Percentiles rank a stretch among this genome's conserved stretches.
phyloP scores from a whole-genome alignment of 495 filamentous ascomycete species.

The Pseudomonodictys pantanalensis region DNA sequence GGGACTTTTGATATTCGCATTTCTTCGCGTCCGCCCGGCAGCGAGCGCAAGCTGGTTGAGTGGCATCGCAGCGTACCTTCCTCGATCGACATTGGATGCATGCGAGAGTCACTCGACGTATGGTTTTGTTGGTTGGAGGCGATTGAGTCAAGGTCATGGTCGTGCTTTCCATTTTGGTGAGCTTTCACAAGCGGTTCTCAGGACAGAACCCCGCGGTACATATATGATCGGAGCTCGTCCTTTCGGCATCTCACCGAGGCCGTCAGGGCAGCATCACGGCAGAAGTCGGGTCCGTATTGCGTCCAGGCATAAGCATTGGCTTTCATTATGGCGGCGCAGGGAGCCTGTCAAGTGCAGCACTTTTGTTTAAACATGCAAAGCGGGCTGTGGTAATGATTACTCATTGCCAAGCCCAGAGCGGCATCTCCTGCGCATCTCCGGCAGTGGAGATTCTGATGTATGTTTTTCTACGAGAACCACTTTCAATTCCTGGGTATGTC shows the following conservation, averaged over 20 bases:
- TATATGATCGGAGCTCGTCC: neutral
- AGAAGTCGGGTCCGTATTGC: neutral
- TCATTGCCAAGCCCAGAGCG: neutral
- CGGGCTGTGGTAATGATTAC: neutral
- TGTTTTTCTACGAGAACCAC: too few relatives aligned
- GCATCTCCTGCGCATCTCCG: too few relatives aligned
- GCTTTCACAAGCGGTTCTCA: neutral
- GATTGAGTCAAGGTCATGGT: neutral
- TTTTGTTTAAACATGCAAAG: too few relatives aligned
- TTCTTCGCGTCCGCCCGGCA: conserved; percentile 8
- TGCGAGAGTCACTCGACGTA: conserved; percentile 14
- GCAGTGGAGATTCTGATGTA: too few relatives aligned
- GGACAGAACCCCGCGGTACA: neutral
- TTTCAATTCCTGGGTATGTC: too few relatives aligned
- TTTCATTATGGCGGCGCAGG: neutral
- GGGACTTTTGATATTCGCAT: conserved; percentile 27
- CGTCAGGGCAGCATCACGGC: neutral
- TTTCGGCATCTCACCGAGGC: neutral
- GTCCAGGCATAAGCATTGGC: neutral
- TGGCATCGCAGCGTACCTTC: conserved; percentile 23
- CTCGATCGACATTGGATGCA: conserved; percentile 24
- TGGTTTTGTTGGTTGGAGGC: neutral
- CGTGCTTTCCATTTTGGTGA: neutral
- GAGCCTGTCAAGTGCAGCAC: neutral
- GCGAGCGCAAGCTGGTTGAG: conserved; percentile 14